A percentile compares a stretch with the other conserved stretches of the same genome.
Conservation (phyloP, 768 basidiomycete species). For the Leucocoprinus sp. region DNA sequence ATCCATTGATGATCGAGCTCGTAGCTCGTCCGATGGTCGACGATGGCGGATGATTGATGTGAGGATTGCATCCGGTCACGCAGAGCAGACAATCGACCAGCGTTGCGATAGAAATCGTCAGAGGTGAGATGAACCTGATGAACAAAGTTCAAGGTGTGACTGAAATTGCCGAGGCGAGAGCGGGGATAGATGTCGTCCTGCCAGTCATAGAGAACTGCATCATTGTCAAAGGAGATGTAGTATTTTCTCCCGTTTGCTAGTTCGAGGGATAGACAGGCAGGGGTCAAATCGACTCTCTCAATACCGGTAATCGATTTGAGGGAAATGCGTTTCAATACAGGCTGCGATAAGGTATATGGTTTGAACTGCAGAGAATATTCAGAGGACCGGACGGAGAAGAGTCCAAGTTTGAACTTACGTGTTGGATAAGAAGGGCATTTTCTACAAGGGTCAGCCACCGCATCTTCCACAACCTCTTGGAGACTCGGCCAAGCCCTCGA, state of each 20-base stretch:
- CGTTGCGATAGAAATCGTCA: conserved; percentile 7
- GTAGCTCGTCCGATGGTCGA: conserved; percentile 7
- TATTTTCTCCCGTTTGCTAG: conserved; percentile 22
- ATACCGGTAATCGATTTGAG: conserved; percentile 28
- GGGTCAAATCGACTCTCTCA: conserved; percentile 30
- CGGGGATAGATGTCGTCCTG: conserved; percentile 37
- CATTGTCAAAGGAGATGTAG: conserved; percentile 29
- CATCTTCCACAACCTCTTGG: conserved; percentile 10
- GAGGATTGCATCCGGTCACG: conserved; percentile 10
- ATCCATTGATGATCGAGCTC: conserved; percentile 7
- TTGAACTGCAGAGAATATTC: background rate
- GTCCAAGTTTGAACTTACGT: conserved; percentile 1
- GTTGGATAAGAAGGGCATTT: conserved; percentile 11
- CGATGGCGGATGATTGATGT: conserved; percentile 4
- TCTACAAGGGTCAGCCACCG: conserved; percentile 8
- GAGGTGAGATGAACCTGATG: conserved; percentile 30
- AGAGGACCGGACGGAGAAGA: background rate
- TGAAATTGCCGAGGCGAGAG: conserved; percentile 26
- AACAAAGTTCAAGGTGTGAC: conserved; percentile 29
- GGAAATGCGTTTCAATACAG: conserved; percentile 17
- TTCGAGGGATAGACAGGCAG: conserved; percentile 28
- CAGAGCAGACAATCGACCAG: conserved; percentile 3
- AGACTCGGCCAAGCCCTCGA: conserved; percentile 4
- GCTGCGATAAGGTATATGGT: conserved; percentile 7
- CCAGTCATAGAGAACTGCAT: conserved; percentile 37